These are phyloP conservation scores for Silene uniflora DNA, from an alignment of 148 eudicot species.

Conservation along the genomic window DNA sequence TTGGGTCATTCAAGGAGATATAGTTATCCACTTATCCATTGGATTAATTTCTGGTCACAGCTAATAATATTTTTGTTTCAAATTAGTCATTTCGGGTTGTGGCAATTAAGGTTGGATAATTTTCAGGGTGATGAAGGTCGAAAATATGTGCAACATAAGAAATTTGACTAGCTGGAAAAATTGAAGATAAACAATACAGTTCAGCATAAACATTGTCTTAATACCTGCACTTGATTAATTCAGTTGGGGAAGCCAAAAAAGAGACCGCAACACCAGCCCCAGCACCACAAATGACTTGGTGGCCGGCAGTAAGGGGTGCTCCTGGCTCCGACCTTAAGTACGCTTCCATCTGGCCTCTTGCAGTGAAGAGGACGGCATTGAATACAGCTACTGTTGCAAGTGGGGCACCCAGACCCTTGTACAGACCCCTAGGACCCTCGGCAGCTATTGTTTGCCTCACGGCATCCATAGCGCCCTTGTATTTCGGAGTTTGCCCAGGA, in stretches of 20 bases:
- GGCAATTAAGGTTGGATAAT: background rate
- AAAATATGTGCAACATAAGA: background rate
- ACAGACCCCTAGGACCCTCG: constrained; percentile 83
- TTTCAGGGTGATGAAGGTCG: background rate
- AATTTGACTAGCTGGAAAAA: background rate
- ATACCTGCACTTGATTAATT: constrained; percentile 91
- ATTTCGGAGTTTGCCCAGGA: constrained; percentile 83
- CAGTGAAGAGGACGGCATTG: constrained; percentile 83
- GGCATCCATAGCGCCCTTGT: constrained; percentile 80
- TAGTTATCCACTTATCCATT: no score
- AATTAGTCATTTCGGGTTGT: no score
- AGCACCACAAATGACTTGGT: constrained; percentile 77
- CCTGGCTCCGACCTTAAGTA: constrained; percentile 68
- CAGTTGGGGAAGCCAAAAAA: constrained; percentile 88
- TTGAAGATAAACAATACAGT: background rate
- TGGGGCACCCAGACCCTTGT: constrained; percentile 99
- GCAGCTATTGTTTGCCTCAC: constrained; percentile 80
- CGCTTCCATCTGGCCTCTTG: constrained; percentile 84
- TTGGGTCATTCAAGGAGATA: no score
- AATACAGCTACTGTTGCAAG: constrained; percentile 96
- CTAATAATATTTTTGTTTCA: background rate
- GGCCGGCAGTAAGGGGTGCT: constrained; percentile 58
- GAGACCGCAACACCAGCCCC: constrained; percentile 93
- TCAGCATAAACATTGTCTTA: constrained; percentile 8
- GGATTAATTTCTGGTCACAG: background rate